A percentile compares a stretch with the other conserved stretches of the same genome.
phyloP scores from a whole-genome alignment of 352 stramenopile species.

The Pythium insidiosum region DNA sequence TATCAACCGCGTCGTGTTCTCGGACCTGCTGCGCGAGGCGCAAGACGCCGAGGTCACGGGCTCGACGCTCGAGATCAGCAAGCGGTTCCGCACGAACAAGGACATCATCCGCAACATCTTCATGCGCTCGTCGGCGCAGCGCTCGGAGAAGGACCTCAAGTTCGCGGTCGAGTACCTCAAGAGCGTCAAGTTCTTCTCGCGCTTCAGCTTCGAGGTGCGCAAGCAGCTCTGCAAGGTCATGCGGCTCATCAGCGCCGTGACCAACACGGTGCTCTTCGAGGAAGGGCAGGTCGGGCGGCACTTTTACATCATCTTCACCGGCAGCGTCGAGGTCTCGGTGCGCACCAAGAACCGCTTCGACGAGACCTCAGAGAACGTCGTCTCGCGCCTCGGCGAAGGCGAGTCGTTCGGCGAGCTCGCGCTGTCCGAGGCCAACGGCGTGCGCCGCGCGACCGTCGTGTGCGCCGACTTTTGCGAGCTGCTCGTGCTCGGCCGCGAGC shows the following conservation, averaged over 20 bases:
- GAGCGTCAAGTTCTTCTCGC: slow-evolving; percentile 81
- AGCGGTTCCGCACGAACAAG: slow-evolving; percentile 79
- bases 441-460: slow-evolving; percentile 62
- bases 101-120: slow-evolving; percentile 86
- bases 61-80: slow-evolving; percentile 54
- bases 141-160: slow-evolving; percentile 79
- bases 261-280: slow-evolving; percentile 75
- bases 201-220: slow-evolving; percentile 81
- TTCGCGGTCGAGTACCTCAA: slow-evolving; percentile 83
- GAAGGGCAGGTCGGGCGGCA: slow-evolving; percentile 69
- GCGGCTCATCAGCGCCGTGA: slow-evolving; percentile 64
- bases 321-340: slow-evolving; percentile 62
- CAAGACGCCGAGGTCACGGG: slow-evolving; percentile 31
- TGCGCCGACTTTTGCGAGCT: slow-evolving; percentile 72
- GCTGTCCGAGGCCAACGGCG: slow-evolving; percentile 50
- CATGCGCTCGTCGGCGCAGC: slow-evolving; percentile 48
- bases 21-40: slow-evolving; percentile 50
- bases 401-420: slow-evolving; percentile 79
- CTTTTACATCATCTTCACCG: slow-evolving; percentile 83
- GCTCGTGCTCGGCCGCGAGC: slow-evolving; percentile 62
- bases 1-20: slow-evolving; percentile 62
- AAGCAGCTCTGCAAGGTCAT: slow-evolving; percentile 82
- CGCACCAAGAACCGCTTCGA: slow-evolving; percentile 69
- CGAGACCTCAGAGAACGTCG: slow-evolving; percentile 49
- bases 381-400: slow-evolving; percentile 54